These are phyloP conservation scores for Magnusiomyces tetraspermus DNA, from an alignment of 1,139 yeast species.

Conservation along the genomic window DNA sequence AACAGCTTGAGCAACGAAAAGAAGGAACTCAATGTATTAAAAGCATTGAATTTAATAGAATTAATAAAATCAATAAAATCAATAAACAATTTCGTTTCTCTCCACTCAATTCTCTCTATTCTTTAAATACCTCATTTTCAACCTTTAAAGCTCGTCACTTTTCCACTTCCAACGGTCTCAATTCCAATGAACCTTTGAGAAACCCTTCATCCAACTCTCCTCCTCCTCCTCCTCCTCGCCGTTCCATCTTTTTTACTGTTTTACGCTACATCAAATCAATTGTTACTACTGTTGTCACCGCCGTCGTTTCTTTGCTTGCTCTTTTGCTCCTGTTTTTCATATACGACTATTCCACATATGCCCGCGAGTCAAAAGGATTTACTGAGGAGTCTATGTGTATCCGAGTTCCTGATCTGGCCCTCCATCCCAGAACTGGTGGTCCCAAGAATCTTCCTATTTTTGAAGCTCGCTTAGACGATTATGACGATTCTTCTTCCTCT, in stretches of 20 bases:
- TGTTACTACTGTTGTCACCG: neutral
- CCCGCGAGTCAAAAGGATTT: slow-evolving; percentile 7
- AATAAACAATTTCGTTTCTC: too few species aligned
- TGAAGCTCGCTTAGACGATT: slow-evolving; percentile 43
- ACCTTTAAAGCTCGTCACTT: neutral
- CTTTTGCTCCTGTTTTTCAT: slow-evolving; percentile 40
- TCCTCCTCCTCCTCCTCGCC: neutral
- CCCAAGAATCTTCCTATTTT: slow-evolving; percentile 57
- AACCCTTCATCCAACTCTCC: neutral
- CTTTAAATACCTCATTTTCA: too few species aligned
- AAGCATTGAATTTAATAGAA: too few species aligned
- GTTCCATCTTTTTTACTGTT: neutral
- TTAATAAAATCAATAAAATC: too few species aligned
- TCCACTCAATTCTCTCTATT: too few species aligned
- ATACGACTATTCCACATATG: slow-evolving; percentile 53
- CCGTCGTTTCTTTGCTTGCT: neutral
- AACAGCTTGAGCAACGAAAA: too few species aligned
- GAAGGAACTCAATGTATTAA: too few species aligned
- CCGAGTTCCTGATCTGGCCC: slow-evolving; percentile 41
- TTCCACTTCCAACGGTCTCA: neutral
- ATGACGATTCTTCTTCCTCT: too few species aligned
- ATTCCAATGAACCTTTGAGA: neutral
- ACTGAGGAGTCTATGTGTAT: slow-evolving; percentile 34
- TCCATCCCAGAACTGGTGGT: slow-evolving; percentile 51
- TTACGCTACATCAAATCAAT: neutral